Evolutionary conservation across 805 yeast species (phyloP).

Genomic region (Myxozyma lipomycoides): DNA sequence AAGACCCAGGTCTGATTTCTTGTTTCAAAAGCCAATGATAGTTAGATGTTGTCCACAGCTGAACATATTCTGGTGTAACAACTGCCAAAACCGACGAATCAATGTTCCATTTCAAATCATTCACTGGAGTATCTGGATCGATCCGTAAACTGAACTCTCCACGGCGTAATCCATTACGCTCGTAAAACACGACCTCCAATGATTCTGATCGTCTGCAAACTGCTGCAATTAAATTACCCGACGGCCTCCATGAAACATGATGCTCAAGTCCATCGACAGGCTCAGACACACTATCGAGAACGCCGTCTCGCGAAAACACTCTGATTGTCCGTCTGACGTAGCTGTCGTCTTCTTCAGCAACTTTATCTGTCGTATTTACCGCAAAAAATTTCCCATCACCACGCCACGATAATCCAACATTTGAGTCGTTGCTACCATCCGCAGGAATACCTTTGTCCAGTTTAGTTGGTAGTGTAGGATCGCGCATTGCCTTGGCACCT

Average conservation of each 20-base stretch:
- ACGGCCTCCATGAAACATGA: slow-evolving; percentile 80
- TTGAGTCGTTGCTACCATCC: slow-evolving; percentile 51
- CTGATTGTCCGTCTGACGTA: slow-evolving; percentile 69
- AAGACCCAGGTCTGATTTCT: slow-evolving; percentile 47
- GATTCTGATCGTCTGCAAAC: slow-evolving; percentile 44
- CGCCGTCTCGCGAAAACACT: slow-evolving; percentile 76
- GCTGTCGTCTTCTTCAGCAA: slow-evolving; percentile 34
- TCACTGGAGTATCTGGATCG: slow-evolving; percentile 35
- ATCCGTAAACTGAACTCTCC: slow-evolving; percentile 72
- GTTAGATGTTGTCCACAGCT: slow-evolving; percentile 85
- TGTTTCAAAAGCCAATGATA: slow-evolving; percentile 95
- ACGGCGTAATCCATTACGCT: slow-evolving; percentile 87
- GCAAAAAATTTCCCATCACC: slow-evolving; percentile 88
- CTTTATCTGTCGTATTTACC: slow-evolving; percentile 57
- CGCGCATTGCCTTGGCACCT: slow-evolving; percentile 71
- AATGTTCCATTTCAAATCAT: slow-evolving; percentile 69
- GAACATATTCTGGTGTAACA: slow-evolving; percentile 58
- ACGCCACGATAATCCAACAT: slow-evolving; percentile 74
- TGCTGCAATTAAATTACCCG: slow-evolving; percentile 80
- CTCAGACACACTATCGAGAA: slow-evolving; percentile 76
- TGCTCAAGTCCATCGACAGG: slow-evolving; percentile 81
- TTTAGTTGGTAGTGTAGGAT: slow-evolving; percentile 79
- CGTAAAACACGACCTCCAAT: slow-evolving; percentile 64
- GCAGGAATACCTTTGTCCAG: slow-evolving; percentile 61
- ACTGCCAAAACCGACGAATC: slow-evolving; percentile 76